A percentile compares a stretch with the other conserved stretches of the same genome.
Conservation (phyloP, 1,284 basidiomycete species). For the Malassezia sp. region DNA sequence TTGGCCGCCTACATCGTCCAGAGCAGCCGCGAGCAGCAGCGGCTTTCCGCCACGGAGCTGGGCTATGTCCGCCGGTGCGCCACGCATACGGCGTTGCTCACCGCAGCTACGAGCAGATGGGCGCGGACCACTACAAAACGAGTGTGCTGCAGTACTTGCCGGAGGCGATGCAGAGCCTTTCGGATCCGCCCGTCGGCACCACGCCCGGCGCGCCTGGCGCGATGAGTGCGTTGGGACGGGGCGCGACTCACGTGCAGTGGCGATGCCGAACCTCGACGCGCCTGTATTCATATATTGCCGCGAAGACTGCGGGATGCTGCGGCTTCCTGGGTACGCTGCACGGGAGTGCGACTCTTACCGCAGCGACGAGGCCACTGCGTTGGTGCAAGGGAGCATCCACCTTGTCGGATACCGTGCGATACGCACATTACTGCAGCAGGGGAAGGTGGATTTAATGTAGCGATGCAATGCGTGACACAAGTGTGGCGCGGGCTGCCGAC, state of each 20-base stretch:
- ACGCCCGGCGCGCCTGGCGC: conserved; percentile 5
- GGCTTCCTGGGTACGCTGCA: conserved; percentile 30
- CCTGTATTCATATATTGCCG: conserved; percentile 41
- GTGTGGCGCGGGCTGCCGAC: too few relatives aligned
- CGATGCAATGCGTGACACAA: background rate
- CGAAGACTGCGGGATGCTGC: conserved; percentile 30
- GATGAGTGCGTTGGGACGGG: conserved; percentile 34
- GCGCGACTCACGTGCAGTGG: conserved; percentile 16
- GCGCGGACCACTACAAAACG: conserved; percentile 20
- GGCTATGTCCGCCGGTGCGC: conserved; percentile 28
- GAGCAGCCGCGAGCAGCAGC: conserved; percentile 12
- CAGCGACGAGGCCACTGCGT: conserved; percentile 25
- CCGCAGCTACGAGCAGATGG: conserved; percentile 29
- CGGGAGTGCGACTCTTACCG: background rate
- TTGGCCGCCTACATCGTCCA: conserved; percentile 19
- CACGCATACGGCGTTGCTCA: too few relatives aligned
- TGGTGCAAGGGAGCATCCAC: conserved; percentile 28
- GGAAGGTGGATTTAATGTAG: conserved; percentile 28
- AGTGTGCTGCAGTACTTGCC: conserved; percentile 32
- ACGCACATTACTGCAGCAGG: conserved; percentile 26
- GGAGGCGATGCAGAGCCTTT: conserved; percentile 23
- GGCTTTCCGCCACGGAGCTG: conserved; percentile 24
- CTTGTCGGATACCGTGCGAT: conserved; percentile 34
- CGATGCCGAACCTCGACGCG: conserved; percentile 26
- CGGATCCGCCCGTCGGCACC: conserved; percentile 14